Conservation (phyloP, 2,329 filamentous ascomycete genomes). For the Didymella lethalis region DNA sequence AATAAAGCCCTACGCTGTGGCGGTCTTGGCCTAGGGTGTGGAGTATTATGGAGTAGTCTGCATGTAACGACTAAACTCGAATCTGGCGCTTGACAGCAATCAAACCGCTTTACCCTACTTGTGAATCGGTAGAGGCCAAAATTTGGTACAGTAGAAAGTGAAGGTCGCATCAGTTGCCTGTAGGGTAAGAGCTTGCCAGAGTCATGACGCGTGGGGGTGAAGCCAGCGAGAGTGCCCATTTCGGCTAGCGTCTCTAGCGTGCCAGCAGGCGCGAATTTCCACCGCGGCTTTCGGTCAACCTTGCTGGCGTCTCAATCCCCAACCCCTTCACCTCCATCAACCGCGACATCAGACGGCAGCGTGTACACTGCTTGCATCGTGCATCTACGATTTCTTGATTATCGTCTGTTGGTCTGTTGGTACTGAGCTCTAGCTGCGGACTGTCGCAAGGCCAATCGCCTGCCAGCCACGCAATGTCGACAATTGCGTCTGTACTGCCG, state of each 20-base stretch:
- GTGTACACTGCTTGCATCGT: constrained; percentile 38
- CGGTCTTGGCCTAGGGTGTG: constrained; percentile 1
- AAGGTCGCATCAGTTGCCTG: constrained; percentile 11
- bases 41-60: constrained; percentile 1
- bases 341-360: constrained; percentile 32
- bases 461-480: constrained; percentile 43
- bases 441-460: constrained; percentile 32
- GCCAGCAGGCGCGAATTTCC: constrained; percentile 16
- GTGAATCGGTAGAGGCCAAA: not conserved
- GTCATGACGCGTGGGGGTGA: constrained; percentile 25
- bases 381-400: constrained; percentile 32
- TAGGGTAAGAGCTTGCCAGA: constrained; percentile 9
- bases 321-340: constrained; percentile 36
- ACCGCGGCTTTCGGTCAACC: constrained; percentile 19
- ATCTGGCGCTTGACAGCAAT: not conserved
- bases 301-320: constrained; percentile 26
- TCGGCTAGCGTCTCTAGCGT: constrained; percentile 28
- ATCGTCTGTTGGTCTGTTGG: constrained; percentile 27
- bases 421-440: constrained; percentile 29
- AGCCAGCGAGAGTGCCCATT: constrained; percentile 13
- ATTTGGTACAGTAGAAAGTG: not conserved
- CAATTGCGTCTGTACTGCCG: constrained; percentile 37
- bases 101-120: not conserved
- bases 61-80: not conserved
- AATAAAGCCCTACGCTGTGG: constrained; percentile 4